These are phyloP conservation scores for Rhynchospora pubera DNA, from an alignment of 176 grass and related monocot genomes.

Conservation along the genomic window DNA sequence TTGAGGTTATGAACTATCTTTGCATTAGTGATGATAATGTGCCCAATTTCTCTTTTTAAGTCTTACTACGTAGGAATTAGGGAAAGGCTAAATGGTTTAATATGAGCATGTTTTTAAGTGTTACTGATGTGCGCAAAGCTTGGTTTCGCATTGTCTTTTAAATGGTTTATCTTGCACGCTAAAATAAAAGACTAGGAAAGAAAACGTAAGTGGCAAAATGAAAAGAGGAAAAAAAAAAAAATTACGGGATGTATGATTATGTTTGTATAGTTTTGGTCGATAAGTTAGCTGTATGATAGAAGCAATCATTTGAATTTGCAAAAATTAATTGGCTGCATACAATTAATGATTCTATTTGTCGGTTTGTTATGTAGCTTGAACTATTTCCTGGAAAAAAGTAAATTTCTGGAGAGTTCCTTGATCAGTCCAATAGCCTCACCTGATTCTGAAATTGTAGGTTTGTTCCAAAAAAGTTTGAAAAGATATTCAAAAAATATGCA, in stretches of 20 bases:
- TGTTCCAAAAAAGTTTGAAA: conserved; percentile 62
- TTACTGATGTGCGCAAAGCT: neutral
- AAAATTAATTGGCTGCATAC: neutral
- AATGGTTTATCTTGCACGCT: neutral
- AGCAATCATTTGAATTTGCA: neutral
- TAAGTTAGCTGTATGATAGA: neutral
- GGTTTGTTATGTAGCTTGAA: neutral
- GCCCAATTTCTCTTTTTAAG: neutral
- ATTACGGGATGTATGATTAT: neutral
- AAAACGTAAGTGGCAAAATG: neutral
- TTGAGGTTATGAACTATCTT: neutral
- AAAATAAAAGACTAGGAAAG: neutral
- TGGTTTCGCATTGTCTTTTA: neutral
- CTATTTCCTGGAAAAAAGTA: neutral
- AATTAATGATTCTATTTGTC: neutral
- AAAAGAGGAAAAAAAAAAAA: neutral
- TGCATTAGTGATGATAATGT: neutral
- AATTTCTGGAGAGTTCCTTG: too few species aligned
- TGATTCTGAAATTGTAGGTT: conserved; percentile 33
- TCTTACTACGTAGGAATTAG: neutral
- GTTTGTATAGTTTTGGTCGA: neutral
- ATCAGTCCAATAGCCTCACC: neutral
- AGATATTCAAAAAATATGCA: conserved; percentile 69
- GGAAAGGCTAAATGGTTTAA: neutral
- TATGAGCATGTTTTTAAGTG: neutral